phyloP scores from a whole-genome alignment of 2,329 filamentous ascomycete species.

The Canariomyces notabilis region DNA sequence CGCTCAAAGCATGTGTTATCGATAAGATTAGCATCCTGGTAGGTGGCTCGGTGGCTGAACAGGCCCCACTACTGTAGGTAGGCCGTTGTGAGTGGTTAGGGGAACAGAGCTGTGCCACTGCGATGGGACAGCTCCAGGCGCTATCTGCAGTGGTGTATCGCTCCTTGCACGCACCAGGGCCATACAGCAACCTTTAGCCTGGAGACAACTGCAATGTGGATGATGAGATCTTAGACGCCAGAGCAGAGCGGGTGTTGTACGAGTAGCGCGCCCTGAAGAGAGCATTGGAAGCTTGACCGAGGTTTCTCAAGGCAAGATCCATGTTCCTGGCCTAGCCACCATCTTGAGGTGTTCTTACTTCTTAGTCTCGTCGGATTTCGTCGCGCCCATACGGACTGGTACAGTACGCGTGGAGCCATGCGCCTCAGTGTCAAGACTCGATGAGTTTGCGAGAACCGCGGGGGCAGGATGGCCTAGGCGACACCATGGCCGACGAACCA shows the following conservation, averaged over 20 bases:
- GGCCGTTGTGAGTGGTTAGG: too few relatives aligned
- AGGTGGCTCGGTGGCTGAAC: too few relatives aligned
- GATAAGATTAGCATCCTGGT: too few relatives aligned
- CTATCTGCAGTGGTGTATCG: too few relatives aligned
- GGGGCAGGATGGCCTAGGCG: constrained; percentile 51
- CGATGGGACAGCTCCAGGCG: too few relatives aligned
- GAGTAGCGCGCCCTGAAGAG: neutral
- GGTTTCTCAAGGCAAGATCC: neutral
- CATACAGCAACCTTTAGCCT: too few relatives aligned
- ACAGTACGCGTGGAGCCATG: constrained; percentile 23
- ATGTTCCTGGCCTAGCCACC: neutral
- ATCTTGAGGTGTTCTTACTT: neutral
- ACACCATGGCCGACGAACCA: constrained; percentile 46
- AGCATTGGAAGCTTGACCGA: neutral
- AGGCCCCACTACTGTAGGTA: too few relatives aligned
- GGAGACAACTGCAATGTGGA: too few relatives aligned
- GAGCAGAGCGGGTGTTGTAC: neutral
- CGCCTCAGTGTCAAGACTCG: constrained; percentile 38
- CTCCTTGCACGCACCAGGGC: too few relatives aligned
- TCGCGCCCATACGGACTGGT: constrained; percentile 2
- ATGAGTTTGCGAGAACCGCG: constrained; percentile 67
- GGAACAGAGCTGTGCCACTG: too few relatives aligned
- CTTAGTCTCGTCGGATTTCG: constrained; percentile 20
- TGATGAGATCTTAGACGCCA: too few relatives aligned
- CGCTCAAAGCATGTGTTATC: neutral